Conservation (phyloP, 345 rosid genomes). For the Bretschneidera sinensis region DNA sequence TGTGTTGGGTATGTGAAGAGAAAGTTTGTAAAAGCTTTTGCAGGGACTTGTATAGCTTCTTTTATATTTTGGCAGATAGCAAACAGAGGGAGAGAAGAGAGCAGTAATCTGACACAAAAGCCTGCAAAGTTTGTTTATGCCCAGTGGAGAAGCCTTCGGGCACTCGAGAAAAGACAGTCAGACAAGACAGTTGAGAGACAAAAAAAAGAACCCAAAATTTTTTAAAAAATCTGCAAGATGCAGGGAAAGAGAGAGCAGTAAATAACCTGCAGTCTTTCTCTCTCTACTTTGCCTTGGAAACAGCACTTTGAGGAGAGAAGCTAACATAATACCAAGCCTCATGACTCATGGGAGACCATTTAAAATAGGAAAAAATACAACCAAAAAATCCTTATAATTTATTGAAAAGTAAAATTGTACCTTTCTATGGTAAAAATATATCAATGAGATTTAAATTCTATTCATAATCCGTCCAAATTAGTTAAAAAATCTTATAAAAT, state of each 20-base stretch:
- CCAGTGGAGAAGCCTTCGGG: constrained; percentile 40
- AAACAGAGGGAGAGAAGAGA: constrained; percentile 26
- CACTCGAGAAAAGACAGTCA: constrained; percentile 53
- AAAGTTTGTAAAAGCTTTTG: constrained; percentile 35
- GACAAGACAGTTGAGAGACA: constrained; percentile 57
- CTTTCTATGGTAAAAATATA: no score
- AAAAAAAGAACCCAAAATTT: constrained; percentile 8
- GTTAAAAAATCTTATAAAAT: no score
- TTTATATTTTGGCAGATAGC: constrained; percentile 28
- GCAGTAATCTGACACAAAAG: constrained; percentile 46
- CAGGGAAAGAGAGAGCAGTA: constrained; percentile 18
- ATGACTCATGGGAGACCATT: no score
- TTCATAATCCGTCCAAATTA: no score
- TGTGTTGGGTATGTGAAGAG: constrained; percentile 29
- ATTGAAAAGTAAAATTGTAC: no score
- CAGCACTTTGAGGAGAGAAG: background rate
- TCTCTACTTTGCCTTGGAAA: constrained; percentile 38
- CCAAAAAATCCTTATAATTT: no score
- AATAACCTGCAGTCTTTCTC: constrained; percentile 44
- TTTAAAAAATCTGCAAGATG: constrained; percentile 20
- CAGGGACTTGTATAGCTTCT: constrained; percentile 19
- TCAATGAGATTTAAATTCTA: no score
- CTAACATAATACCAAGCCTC: no score
- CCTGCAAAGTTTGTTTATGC: constrained; percentile 52
- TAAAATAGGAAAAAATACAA: no score